These are phyloP conservation scores for Amanita exitialis DNA, from an alignment of 768 basidiomycete genomes.

Conservation along the genomic window DNA sequence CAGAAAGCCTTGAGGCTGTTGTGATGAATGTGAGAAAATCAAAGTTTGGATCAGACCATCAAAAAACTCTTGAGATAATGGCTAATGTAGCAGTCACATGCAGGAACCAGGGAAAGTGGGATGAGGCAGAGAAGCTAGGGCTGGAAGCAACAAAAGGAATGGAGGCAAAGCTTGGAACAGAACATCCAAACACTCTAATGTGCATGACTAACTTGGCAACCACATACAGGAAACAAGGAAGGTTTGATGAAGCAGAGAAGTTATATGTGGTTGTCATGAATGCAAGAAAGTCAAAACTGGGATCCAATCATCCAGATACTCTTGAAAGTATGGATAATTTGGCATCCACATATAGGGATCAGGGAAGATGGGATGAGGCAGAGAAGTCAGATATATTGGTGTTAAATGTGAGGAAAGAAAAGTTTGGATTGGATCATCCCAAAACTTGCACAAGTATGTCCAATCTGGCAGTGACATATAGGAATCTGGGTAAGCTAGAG, in stretches of 20 bases:
- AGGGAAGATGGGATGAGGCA: too few species aligned
- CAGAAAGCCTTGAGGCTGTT: too few species aligned
- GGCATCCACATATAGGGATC: not conserved
- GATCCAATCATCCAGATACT: not conserved
- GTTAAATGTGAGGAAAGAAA: not conserved
- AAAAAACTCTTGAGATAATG: not conserved
- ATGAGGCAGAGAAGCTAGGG: too few species aligned
- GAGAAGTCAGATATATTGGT: not conserved
- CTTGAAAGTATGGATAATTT: not conserved
- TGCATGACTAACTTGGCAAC: too few species aligned
- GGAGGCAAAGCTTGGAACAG: too few species aligned
- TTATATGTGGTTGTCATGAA: too few species aligned
- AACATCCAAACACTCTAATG: too few species aligned
- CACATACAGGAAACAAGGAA: too few species aligned
- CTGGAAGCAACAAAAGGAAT: not conserved
- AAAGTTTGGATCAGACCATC: not conserved
- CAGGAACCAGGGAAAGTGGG: not conserved
- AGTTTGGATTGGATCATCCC: not conserved
- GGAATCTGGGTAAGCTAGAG: not conserved
- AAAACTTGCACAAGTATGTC: not conserved
- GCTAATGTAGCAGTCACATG: not conserved
- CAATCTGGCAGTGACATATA: not conserved
- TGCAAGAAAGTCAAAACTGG: not conserved
- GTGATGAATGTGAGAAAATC: not conserved
- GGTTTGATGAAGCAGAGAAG: too few species aligned